These are phyloP conservation scores for Thecaphora thlaspeos DNA, from an alignment of 1,284 basidiomycete species.

Conservation along the genomic window DNA sequence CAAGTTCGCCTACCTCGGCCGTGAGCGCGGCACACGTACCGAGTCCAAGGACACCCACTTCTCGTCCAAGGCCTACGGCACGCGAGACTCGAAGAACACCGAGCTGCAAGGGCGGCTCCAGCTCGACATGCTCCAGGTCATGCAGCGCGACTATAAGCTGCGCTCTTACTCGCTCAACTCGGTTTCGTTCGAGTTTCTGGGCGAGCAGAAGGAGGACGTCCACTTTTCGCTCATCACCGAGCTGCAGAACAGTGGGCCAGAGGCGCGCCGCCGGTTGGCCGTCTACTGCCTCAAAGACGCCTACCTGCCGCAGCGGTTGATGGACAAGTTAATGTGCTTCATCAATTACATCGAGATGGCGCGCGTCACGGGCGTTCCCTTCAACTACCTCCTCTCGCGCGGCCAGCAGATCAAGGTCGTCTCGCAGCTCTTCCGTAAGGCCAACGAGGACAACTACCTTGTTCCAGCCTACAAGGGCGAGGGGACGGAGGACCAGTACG, in stretches of 20 bases:
- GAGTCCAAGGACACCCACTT: conserved; percentile 57
- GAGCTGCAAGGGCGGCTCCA: conserved; percentile 56
- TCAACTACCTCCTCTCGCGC: conserved; percentile 56
- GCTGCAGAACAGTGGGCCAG: conserved; percentile 55
- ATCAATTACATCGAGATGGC: conserved; percentile 59
- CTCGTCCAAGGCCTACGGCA: conserved; percentile 57
- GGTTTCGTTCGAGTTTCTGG: conserved; percentile 56
- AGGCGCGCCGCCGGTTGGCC: conserved; percentile 53
- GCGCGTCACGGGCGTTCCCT: conserved; percentile 57
- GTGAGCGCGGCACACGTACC: conserved; percentile 51
- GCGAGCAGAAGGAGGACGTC: conserved; percentile 58
- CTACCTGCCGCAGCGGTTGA: conserved; percentile 56
- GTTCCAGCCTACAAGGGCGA: conserved; percentile 56
- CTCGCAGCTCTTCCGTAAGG: conserved; percentile 56
- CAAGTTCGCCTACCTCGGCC: conserved; percentile 53
- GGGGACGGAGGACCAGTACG: conserved; percentile 56
- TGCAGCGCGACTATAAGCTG: conserved; percentile 58
- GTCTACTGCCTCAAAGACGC: conserved; percentile 58
- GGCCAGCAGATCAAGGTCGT: conserved; percentile 58
- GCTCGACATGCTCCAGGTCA: conserved; percentile 57
- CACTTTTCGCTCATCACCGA: conserved; percentile 57
- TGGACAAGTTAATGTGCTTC: conserved; percentile 58
- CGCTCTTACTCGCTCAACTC: conserved; percentile 56
- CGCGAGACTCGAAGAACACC: conserved; percentile 55
- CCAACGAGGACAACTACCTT: conserved; percentile 54